phyloP scores from a whole-genome alignment of 352 stramenopile species.

The Phytopythium kandeliae region DNA sequence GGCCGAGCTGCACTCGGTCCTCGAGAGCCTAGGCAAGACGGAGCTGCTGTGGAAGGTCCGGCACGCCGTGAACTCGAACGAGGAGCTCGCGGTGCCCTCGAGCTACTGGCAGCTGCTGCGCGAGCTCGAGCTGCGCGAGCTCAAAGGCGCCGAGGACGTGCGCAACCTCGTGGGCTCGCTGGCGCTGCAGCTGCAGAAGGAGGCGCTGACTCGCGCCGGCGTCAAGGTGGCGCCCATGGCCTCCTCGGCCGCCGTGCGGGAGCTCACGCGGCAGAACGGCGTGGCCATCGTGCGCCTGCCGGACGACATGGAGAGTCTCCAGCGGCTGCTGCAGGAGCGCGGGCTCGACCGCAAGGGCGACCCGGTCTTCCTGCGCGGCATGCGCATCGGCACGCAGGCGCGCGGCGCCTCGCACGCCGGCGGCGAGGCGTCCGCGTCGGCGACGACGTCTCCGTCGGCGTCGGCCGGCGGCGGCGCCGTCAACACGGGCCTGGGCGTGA shows the following conservation, averaged over 20 bases:
- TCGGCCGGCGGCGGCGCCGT: constrained; percentile 4
- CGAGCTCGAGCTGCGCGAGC: constrained; percentile 50
- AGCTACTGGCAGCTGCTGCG: constrained; percentile 33
- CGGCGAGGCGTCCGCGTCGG: not conserved
- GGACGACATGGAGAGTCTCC: constrained; percentile 29
- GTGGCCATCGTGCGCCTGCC: constrained; percentile 50
- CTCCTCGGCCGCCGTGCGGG: constrained; percentile 37
- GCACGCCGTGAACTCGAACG: constrained; percentile 53
- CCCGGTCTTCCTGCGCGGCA: constrained; percentile 43
- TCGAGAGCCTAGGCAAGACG: constrained; percentile 60
- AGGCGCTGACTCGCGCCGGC: constrained; percentile 30
- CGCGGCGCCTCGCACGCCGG: not conserved
- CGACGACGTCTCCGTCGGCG: no score
- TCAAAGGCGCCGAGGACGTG: constrained; percentile 33
- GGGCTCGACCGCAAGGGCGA: constrained; percentile 64
- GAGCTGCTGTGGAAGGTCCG: constrained; percentile 76
- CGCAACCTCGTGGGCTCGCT: constrained; percentile 52
- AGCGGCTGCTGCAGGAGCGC: constrained; percentile 34
- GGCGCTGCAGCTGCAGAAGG: constrained; percentile 55
- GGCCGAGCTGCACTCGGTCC: constrained; percentile 50
- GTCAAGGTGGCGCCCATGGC: constrained; percentile 43
- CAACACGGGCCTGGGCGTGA: constrained; percentile 47
- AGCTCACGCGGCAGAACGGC: constrained; percentile 49
- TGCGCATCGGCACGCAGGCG: constrained; percentile 55
- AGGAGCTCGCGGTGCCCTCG: constrained; percentile 45